Conservation (phyloP, 345 rosid species). For the Tarenaya hassleriana region DNA sequence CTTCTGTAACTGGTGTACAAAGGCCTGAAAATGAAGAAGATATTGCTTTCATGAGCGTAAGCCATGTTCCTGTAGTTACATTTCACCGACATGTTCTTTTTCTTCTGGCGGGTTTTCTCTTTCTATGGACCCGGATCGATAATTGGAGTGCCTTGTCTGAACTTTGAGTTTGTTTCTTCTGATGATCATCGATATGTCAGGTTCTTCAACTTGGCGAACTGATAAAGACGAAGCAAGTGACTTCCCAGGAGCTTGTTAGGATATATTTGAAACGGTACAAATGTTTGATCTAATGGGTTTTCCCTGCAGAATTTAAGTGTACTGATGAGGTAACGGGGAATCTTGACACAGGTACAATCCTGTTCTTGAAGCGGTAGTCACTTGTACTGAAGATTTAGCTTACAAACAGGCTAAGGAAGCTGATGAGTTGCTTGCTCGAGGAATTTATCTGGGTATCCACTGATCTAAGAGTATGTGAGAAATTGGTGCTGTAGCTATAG, state of each 20-base stretch:
- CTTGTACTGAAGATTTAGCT: conserved; percentile 73
- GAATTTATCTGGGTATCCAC: conserved; percentile 63
- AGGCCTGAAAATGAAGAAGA: conserved; percentile 55
- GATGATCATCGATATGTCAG: too few relatives aligned
- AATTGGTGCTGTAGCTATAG: background rate
- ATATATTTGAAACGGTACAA: conserved; percentile 57
- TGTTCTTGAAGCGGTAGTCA: conserved; percentile 70
- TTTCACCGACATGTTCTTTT: too few relatives aligned
- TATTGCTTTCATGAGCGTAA: conserved; percentile 78
- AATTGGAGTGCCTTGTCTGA: conserved; percentile 3
- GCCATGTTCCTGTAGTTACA: too few relatives aligned
- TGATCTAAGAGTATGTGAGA: conserved; percentile 26
- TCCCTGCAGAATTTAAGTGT: background rate
- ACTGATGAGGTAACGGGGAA: conserved; percentile 12
- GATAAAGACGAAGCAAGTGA: conserved; percentile 60
- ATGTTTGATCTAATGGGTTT: conserved; percentile 23
- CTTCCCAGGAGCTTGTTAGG: conserved; percentile 56
- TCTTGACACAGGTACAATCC: conserved; percentile 47
- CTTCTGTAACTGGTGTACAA: conserved; percentile 28
- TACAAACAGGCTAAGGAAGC: conserved; percentile 78
- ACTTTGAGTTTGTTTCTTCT: conserved; percentile 11
- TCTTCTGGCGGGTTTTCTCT: background rate
- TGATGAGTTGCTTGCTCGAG: conserved; percentile 64
- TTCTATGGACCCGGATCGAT: background rate
- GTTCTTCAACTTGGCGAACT: conserved; percentile 77